Conservation (phyloP, 2,329 filamentous ascomycete genomes). For the Bretziella fagacearum region DNA sequence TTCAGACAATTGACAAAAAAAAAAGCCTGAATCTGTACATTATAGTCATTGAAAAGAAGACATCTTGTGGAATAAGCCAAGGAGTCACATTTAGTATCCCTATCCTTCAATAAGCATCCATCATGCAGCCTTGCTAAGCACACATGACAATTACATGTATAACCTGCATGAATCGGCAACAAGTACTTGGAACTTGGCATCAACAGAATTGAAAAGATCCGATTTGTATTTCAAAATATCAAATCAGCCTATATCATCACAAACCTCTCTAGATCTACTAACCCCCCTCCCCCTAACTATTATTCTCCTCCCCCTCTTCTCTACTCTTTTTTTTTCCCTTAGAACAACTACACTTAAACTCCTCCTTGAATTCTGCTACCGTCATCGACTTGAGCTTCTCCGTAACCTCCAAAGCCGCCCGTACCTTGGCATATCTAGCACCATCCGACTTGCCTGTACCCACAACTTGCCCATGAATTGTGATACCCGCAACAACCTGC, state of each 20-base stretch:
- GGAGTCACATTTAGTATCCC: too few species aligned
- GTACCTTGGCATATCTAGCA: slow-evolving; percentile 55
- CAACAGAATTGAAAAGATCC: too few species aligned
- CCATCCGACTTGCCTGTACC: slow-evolving; percentile 44
- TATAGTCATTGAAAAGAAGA: too few species aligned
- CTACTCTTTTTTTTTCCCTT: slow-evolving; percentile 13
- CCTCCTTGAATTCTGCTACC: slow-evolving; percentile 39
- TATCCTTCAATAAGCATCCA: too few species aligned
- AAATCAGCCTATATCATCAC: neutral
- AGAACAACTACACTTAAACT: slow-evolving; percentile 48
- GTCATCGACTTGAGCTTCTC: slow-evolving; percentile 27
- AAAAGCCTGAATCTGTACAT: too few species aligned
- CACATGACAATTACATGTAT: too few species aligned
- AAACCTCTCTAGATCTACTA: neutral
- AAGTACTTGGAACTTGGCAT: too few species aligned
- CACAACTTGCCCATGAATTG: slow-evolving; percentile 58
- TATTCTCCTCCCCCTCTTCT: neutral
- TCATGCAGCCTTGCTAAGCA: too few species aligned
- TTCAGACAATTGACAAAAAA: too few species aligned
- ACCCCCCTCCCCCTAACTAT: neutral
- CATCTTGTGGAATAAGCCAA: too few species aligned
- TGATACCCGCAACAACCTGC: slow-evolving; percentile 51
- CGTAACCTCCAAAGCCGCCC: slow-evolving; percentile 44
- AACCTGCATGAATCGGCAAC: too few species aligned
- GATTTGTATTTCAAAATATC: too few species aligned